These are phyloP conservation scores for Leersia perrieri DNA, from an alignment of 176 grass and related monocot genomes.

Conservation along the genomic window DNA sequence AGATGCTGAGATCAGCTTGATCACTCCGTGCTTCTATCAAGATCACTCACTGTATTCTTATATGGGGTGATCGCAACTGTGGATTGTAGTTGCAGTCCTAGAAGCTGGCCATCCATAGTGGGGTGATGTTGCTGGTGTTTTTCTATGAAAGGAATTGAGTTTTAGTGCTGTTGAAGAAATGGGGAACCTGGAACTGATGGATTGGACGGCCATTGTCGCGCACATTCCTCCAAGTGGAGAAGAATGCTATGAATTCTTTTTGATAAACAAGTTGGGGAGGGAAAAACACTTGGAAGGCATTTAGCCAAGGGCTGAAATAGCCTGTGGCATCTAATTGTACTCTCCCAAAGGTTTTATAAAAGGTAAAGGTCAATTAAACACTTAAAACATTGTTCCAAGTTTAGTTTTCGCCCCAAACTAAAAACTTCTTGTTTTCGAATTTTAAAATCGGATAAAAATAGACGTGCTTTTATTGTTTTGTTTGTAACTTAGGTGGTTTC, in stretches of 20 bases:
- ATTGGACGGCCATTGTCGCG: conserved; percentile 30
- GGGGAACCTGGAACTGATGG: background rate
- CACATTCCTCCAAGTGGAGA: conserved; percentile 21
- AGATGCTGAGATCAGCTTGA: background rate
- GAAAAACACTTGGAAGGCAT: background rate
- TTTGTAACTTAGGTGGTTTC: no score
- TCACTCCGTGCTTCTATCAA: background rate
- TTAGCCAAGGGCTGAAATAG: background rate
- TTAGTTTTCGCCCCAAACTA: no score
- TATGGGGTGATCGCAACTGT: background rate
- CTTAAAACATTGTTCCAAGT: no score
- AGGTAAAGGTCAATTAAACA: no score
- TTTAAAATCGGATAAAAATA: no score
- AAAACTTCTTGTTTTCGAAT: no score
- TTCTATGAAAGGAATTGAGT: background rate
- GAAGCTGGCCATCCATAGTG: background rate
- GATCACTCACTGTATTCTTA: background rate
- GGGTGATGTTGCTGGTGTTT: background rate
- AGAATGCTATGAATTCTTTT: background rate
- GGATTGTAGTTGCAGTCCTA: background rate
- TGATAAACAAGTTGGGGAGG: background rate
- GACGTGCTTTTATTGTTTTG: no score
- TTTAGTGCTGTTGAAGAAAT: background rate
- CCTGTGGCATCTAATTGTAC: background rate
- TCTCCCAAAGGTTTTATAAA: background rate